These are phyloP conservation scores for Pleurotus tuber-regium DNA, from an alignment of 768 basidiomycete species.

Conservation along the genomic window DNA sequence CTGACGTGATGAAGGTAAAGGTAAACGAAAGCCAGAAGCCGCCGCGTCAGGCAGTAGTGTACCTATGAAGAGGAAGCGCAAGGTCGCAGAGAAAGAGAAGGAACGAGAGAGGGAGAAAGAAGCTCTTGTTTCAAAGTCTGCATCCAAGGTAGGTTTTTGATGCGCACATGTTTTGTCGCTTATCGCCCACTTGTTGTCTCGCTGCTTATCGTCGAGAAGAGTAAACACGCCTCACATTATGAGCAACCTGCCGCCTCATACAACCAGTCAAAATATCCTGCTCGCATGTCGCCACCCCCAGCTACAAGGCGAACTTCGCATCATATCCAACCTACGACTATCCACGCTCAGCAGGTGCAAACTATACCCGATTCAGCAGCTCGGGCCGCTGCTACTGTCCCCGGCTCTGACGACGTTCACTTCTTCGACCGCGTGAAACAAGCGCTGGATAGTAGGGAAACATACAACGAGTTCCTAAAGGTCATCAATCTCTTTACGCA, in stretches of 20 bases:
- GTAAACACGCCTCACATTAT: constrained; percentile 35
- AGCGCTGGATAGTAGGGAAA: constrained; percentile 66
- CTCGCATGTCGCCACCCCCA: constrained; percentile 30
- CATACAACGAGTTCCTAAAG: constrained; percentile 93
- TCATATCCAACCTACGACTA: constrained; percentile 16
- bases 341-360: constrained; percentile 5
- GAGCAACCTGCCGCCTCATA: constrained; percentile 37
- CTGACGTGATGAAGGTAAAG: constrained; percentile 19
- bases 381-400: no score
- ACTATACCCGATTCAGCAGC: no score
- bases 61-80: constrained; percentile 72
- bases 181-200: no score
- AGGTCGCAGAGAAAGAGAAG: constrained; percentile 41
- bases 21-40: constrained; percentile 44
- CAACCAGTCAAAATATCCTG: constrained; percentile 32
- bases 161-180: no score
- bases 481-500: constrained; percentile 93
- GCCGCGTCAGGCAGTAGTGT: constrained; percentile 32
- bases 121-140: no score
- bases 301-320: constrained; percentile 13
- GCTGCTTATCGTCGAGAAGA: no score
- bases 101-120: constrained; percentile 33
- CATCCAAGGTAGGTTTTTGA: no score
- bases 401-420: constrained; percentile 59
- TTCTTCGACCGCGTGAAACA: constrained; percentile 93